Evolutionary conservation across 2,329 filamentous ascomycete genomes (phyloP), one percentile per base, ranked within the genome.

Genomic region (Pseudocercospora pini-densiflorae): DNA sequence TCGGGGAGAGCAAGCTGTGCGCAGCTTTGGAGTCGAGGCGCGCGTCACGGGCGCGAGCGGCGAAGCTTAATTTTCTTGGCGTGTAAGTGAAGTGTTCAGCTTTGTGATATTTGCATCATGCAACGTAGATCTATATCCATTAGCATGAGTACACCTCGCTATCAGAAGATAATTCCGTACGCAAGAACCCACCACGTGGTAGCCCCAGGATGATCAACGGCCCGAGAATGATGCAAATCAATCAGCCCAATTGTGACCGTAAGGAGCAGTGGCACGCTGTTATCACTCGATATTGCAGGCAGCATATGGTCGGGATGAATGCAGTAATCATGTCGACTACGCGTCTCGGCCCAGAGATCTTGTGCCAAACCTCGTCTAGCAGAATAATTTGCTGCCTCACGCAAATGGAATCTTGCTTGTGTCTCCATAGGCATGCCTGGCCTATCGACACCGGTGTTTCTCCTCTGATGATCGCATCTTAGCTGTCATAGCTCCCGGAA

Each of bases 41-140:
- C 23, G 51, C 51, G 51, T 31, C 8, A 55, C 23, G 27, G 12
- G 19, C n/a, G 47, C 47, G n/a, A 51, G 12, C 24, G 51, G 21
- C 16, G 24, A 54, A 54, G 51, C 16, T n/a, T 54, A 80, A 58
- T 23, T 58, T 58, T 33, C 54, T 58, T 58, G 54, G 31, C 54
- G 31, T 40, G 54, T 58, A 27, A 58, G 55, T 58, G 55, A 43
- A 58, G 55, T 27, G 6, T 14, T 5, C n/a, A 23, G 31, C 31
- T 23, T 27, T 21, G 21, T 53, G 47, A 27, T 10, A 8, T 19
- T 4, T 1, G 16, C n/a, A 5, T 58, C 21, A 19, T n/a, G 23
- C 51, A 16, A 6, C 10, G 21, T 24, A 16, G 21, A 51, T 12
- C 5, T 4, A 10, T 6, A 9, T 10, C 14, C 4, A 27, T 23